A percentile compares a stretch with the other conserved stretches of the same genome.
Conservation (phyloP, 176 grass and related monocot genomes). For the Metroxylon sagu region DNA sequence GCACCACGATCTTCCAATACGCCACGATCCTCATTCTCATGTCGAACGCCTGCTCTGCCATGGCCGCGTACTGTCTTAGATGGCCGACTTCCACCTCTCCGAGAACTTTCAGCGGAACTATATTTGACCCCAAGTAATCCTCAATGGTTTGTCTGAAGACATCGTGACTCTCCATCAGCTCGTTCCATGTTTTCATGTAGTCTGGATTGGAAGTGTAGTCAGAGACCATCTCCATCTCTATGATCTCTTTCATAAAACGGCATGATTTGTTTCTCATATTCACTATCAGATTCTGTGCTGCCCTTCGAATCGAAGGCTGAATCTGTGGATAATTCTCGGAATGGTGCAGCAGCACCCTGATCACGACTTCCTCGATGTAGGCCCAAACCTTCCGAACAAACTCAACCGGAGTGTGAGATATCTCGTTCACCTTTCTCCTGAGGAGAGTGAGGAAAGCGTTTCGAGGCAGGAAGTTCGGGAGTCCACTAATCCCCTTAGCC, state of each 20-base stretch:
- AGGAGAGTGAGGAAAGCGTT: slow-evolving; percentile 12
- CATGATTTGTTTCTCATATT: slow-evolving; percentile 15
- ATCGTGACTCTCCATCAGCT: background rate
- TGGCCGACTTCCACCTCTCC: slow-evolving; percentile 34
- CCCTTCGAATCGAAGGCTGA: slow-evolving; percentile 17
- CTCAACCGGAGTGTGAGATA: slow-evolving; percentile 19
- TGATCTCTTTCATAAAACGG: slow-evolving; percentile 20
- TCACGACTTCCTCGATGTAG: slow-evolving; percentile 17
- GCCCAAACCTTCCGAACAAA: slow-evolving; percentile 19
- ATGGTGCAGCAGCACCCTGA: background rate
- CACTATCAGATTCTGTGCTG: slow-evolving; percentile 25
- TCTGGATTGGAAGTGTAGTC: slow-evolving; percentile 26
- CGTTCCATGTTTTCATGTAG: slow-evolving; percentile 10
- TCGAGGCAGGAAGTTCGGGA: slow-evolving; percentile 40
- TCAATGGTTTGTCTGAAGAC: slow-evolving; percentile 13
- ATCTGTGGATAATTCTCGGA: slow-evolving; percentile 25
- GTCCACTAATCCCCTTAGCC: slow-evolving; percentile 15
- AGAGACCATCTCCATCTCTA: slow-evolving; percentile 30
- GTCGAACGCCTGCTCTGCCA: slow-evolving; percentile 36
- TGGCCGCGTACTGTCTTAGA: background rate
- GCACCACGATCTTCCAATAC: slow-evolving; percentile 45
- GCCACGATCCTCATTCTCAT: slow-evolving; percentile 29
- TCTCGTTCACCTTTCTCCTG: slow-evolving; percentile 5
- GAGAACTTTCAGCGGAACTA: slow-evolving; percentile 8
- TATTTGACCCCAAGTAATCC: background rate